Evolutionary conservation across 441 rosid genomes (phyloP).

Genomic region (Viola pubescens): DNA sequence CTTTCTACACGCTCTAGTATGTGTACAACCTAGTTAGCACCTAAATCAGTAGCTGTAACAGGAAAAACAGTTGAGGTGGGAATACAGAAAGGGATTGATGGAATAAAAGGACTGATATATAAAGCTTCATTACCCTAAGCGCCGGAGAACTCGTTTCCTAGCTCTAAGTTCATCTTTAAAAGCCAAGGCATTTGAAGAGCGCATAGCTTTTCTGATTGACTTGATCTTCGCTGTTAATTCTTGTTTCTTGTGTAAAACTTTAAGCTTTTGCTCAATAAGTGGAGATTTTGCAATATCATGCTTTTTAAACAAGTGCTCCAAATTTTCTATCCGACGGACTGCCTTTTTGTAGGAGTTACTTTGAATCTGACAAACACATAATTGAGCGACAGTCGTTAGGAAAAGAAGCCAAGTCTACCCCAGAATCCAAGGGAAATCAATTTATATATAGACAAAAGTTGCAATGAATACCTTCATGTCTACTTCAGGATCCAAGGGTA

Average conservation of each 20-base stretch:
- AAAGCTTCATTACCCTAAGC: conserved; percentile 54
- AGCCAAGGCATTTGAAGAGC: conserved; percentile 71
- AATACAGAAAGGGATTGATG: too few relatives aligned
- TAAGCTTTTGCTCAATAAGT: conserved; percentile 66
- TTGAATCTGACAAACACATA: conserved; percentile 45
- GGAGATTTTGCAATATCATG: conserved; percentile 91
- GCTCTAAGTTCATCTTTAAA: conserved; percentile 98
- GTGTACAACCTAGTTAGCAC: too few relatives aligned
- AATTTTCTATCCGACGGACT: conserved; percentile 71
- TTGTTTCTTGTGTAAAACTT: conserved; percentile 68
- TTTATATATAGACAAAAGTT: conserved; percentile 5
- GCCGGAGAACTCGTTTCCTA: conserved; percentile 84
- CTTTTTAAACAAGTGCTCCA: conserved; percentile 77
- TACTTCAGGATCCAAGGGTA: conserved; percentile 80
- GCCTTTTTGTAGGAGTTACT: conserved; percentile 72
- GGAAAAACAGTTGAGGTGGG: too few relatives aligned
- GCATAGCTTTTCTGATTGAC: conserved; percentile 66
- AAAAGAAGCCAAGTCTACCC: conserved; percentile 1
- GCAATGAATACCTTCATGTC: conserved; percentile 69
- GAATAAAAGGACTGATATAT: too few relatives aligned
- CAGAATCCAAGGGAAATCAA: too few relatives aligned
- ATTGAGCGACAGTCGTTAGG: conserved; percentile 8
- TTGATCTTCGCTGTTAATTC: conserved; percentile 71
- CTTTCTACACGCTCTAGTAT: too few relatives aligned
- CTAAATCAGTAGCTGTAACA: too few relatives aligned